Evolutionary conservation across 2,329 filamentous ascomycete genomes (phyloP), one percentile per base, ranked within the genome.

Genomic region (Pyrenophora tritici-repentis): DNA sequence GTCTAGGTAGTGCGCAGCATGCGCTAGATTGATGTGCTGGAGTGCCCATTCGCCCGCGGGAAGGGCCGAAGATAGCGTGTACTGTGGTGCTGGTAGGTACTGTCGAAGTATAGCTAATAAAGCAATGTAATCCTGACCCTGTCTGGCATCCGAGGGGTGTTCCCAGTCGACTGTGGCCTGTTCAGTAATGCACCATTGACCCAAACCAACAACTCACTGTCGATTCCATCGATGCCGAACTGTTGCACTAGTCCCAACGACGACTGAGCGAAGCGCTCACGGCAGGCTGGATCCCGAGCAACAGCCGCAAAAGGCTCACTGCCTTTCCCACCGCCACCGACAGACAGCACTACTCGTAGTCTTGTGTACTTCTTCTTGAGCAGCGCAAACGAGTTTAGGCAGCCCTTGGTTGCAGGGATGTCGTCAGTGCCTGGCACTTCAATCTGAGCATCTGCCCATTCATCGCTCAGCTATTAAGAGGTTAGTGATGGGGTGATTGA

Each of bases 321-420:
- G 4, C 87, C 87, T 58, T 77, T 77, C 18, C 81, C 83, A 8
- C 90, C 90, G 5, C 90, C 90, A 14, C 90, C 90, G 53, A 94
- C 81, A 2, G 90, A 93, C 20, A 94, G 76, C 12, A 93, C 80
- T n/a, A 91, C 83, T 61, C 87, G 86, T 46, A 94, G 78, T 66
- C 88, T 83, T 26, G 81, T 82, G 66, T 91, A 85, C 60, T 84
- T 82, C 59, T 83, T 79, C 72, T 92, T 93, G 56, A 92, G 78
- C 56, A 86, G 80, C 72, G 86, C 85, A 63, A 93, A 82, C 8
- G 90, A 89, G 26, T 87, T 85, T 44, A 94, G 76, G 37, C 88
- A 90, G 34, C 72, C 72, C 46, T 70, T 66, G 8, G 68, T 61
- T 45, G 59, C 68, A 35, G 70, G 69, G 39, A 72, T 59, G 45